Evolutionary conservation across 2,329 filamentous ascomycete genomes (phyloP).

Genomic region (Coniosporium tulheliwenetii): DNA sequence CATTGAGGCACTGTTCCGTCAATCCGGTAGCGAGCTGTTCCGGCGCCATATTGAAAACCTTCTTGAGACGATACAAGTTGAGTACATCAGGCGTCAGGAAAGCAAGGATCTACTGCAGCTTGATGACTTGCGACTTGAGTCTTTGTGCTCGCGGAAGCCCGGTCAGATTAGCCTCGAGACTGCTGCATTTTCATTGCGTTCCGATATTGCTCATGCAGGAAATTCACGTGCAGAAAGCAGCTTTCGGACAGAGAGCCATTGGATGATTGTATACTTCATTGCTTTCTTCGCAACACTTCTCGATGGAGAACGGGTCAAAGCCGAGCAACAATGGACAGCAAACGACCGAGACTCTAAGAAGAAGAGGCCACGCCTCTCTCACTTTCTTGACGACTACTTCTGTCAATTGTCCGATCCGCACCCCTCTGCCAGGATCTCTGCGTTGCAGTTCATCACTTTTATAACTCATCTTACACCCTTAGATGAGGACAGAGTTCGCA

Average conservation of each 20-base stretch:
- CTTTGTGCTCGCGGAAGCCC: too few species aligned
- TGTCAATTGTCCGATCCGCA: slow-evolving; percentile 19
- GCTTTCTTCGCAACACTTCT: slow-evolving; percentile 20
- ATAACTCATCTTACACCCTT: slow-evolving; percentile 21
- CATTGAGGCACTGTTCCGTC: slow-evolving; percentile 8
- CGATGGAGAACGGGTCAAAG: slow-evolving; percentile 9
- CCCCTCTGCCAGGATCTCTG: slow-evolving; percentile 26
- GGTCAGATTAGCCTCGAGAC: background rate
- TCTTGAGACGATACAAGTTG: slow-evolving; percentile 53
- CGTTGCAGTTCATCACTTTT: slow-evolving; percentile 40
- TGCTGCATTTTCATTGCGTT: slow-evolving; percentile 4
- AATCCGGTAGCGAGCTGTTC: too few species aligned
- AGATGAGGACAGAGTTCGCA: slow-evolving; percentile 35
- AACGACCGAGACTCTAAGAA: slow-evolving; percentile 9
- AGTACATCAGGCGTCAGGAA: slow-evolving; percentile 60
- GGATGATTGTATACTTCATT: slow-evolving; percentile 23
- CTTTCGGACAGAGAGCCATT: slow-evolving; percentile 12
- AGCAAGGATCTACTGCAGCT: slow-evolving; percentile 54
- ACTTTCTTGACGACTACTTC: slow-evolving; percentile 23
- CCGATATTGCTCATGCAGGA: slow-evolving; percentile 8
- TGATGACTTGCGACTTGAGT: slow-evolving; percentile 45
- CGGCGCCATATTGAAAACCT: slow-evolving; percentile 41
- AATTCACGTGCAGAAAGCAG: slow-evolving; percentile 4
- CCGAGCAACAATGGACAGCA: background rate
- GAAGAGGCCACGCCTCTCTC: slow-evolving; percentile 22